Evolutionary conservation across 2,329 filamentous ascomycete species (phyloP).

Genomic region (Nemania sp.): DNA sequence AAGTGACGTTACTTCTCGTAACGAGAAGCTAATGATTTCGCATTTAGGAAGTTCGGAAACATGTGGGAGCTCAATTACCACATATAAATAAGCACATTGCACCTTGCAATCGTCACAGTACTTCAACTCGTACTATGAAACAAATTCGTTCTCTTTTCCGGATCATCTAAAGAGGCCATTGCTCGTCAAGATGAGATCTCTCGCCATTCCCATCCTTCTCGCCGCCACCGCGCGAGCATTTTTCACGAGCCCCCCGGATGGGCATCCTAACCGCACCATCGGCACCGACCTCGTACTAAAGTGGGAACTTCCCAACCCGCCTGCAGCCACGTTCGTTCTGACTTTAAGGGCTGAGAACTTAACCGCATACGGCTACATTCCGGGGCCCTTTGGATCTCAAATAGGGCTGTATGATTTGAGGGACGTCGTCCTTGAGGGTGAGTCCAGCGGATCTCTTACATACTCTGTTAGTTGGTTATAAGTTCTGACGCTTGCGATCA

Average conservation of each 20-base stretch:
- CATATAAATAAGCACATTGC: background rate
- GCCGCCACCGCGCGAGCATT: background rate
- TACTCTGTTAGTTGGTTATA: background rate
- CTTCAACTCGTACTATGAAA: background rate
- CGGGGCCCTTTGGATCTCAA: constrained; percentile 5
- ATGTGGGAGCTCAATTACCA: no score
- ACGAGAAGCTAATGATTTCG: background rate
- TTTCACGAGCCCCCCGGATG: constrained; percentile 2
- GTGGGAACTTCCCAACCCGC: background rate
- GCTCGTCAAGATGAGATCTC: background rate
- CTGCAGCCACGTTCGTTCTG: constrained; percentile 5
- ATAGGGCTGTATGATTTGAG: constrained; percentile 10
- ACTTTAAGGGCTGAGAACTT: constrained; percentile 2
- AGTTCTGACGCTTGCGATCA: background rate
- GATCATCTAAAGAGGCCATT: background rate
- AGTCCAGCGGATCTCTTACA: background rate
- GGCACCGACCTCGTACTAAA: background rate
- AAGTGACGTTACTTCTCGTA: background rate
- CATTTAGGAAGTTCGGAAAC: no score
- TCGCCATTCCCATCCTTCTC: constrained; percentile 9
- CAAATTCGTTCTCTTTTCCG: no score
- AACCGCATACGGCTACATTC: background rate
- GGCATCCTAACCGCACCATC: background rate
- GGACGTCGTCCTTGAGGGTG: constrained; percentile 5
- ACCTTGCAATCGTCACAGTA: background rate